Base-by-base conservation (phyloP, 345 rosid genomes). In the Schrenkiella parvula region DNA sequence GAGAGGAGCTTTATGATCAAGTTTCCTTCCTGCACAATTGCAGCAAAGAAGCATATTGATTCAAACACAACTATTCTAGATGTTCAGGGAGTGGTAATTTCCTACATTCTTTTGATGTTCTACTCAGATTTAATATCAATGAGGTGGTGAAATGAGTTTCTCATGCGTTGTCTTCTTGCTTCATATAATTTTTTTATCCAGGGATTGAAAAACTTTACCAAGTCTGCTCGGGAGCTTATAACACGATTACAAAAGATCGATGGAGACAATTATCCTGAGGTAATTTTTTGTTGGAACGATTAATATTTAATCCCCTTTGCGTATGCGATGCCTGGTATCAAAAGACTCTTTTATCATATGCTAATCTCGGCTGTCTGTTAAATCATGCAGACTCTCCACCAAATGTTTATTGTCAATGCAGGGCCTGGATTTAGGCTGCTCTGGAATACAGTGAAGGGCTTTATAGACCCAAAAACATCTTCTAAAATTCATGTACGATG, bases 241-340 rank as follows among this genome's bases (percentile, higher is more conserved):
- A 84, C 83, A 80, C 90, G 96, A 46, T 83, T 95, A 51, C 99
- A 95, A 76, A 92, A 92, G 73, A 83, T 95, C 62, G 97, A 90
- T 70, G 95, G 96, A 68, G 96, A 95, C 81, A 92, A 95, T 77
- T 95, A 92, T 80, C 99, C 99, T 35, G 99, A 95, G 97, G 99
- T 92, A 54, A 4, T 38, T 14, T 48, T 29, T 35, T 6, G 12
- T 71, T 28, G 58, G 18, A 66, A 71, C 76, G 64, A 15, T 19
- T 55, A 25, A 28, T 56, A 58, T 43, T 53, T 78, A 43, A 32
- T 61, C 72, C 82, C 76, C 86, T 83, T 83, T 37, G 85, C 87
- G 55, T 81, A 70, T 80, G 89, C 77, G 78, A 84, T 79, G 88
- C 84, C 79, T 75, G 83, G 86, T 79, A 84, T 86, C 79, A 84